A percentile compares a stretch with the other conserved stretches of the same genome.
These are phyloP conservation scores for Mycena crocata DNA, from an alignment of 768 basidiomycete genomes.

Conservation along the genomic window DNA sequence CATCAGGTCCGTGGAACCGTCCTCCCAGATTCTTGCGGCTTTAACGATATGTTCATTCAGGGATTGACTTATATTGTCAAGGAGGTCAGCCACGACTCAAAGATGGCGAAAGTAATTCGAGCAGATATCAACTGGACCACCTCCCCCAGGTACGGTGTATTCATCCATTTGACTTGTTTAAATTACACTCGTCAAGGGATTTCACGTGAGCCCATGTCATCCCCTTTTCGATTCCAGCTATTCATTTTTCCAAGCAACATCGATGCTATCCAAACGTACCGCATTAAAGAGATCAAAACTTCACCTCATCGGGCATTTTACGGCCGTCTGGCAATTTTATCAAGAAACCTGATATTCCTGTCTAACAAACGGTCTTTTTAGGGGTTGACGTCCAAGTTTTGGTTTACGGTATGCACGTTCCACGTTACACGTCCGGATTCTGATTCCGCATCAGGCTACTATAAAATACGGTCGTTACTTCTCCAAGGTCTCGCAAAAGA, in stretches of 20 bases:
- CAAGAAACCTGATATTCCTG: neutral
- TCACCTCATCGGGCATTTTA: conserved; percentile 73
- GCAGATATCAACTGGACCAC: conserved; percentile 91
- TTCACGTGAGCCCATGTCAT: conserved; percentile 66
- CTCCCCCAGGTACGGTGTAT: conserved; percentile 62
- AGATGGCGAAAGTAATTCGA: conserved; percentile 73
- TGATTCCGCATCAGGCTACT: conserved; percentile 65
- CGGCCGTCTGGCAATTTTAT: conserved; percentile 64
- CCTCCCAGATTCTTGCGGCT: too few relatives aligned
- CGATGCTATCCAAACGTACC: conserved; percentile 80
- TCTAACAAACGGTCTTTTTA: conserved; percentile 40
- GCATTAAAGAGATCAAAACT: conserved; percentile 72
- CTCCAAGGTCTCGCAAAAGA: neutral
- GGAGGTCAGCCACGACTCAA: conserved; percentile 84
- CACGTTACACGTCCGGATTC: neutral
- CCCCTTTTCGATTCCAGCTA: neutral
- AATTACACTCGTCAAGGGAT: conserved; percentile 58
- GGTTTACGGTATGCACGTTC: conserved; percentile 69
- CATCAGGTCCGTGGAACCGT: too few relatives aligned
- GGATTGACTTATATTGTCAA: conserved; percentile 84
- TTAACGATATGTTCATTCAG: too few relatives aligned
- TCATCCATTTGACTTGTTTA: neutral
- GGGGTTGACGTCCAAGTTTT: conserved; percentile 73
- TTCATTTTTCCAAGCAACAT: conserved; percentile 65
- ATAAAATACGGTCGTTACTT: conserved; percentile 73